Percentiles rank a stretch among this genome's conserved stretches.
Evolutionary conservation across 2,329 filamentous ascomycete genomes (phyloP).

Genomic region (Camptophora hylomeconis): DNA sequence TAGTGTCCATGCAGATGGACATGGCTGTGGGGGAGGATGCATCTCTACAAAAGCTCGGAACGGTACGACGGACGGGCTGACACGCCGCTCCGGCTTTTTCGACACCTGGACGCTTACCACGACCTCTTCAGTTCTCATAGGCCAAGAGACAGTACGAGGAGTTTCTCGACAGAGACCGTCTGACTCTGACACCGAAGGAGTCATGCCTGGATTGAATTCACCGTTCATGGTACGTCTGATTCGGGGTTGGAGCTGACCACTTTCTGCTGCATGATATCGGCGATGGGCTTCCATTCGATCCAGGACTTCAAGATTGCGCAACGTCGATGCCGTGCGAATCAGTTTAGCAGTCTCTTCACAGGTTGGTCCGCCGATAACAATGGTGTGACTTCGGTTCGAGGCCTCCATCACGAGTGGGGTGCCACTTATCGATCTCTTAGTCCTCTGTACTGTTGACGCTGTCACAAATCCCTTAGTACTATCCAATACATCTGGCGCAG

Average conservation of each 20-base stretch:
- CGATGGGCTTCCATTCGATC: constrained; percentile 16
- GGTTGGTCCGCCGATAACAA: too few relatives aligned
- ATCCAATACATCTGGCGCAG: too few relatives aligned
- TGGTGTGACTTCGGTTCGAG: too few relatives aligned
- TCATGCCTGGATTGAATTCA: constrained; percentile 6
- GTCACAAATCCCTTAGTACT: too few relatives aligned
- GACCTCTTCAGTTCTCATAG: constrained; percentile 7
- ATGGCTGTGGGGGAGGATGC: constrained; percentile 7
- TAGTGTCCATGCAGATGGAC: constrained; percentile 14
- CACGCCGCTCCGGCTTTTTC: constrained; percentile 9
- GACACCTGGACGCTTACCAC: constrained; percentile 10
- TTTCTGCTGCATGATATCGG: constrained; percentile 16
- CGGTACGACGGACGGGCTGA: constrained; percentile 10
- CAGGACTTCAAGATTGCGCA: too few relatives aligned
- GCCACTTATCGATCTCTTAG: too few relatives aligned
- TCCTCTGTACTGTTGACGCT: too few relatives aligned
- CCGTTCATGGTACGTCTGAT: constrained; percentile 7
- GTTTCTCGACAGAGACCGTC: constrained; percentile 7
- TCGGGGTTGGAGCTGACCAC: constrained; percentile 12
- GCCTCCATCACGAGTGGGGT: too few relatives aligned
- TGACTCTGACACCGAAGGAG: constrained; percentile 10
- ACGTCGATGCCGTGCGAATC: too few relatives aligned
- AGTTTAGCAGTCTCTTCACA: too few relatives aligned
- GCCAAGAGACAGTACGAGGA: constrained; percentile 13
- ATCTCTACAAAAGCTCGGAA: constrained; percentile 15